Base-by-base conservation (phyloP, 768 basidiomycete genomes). In the Pleurotus giganteus region DNA sequence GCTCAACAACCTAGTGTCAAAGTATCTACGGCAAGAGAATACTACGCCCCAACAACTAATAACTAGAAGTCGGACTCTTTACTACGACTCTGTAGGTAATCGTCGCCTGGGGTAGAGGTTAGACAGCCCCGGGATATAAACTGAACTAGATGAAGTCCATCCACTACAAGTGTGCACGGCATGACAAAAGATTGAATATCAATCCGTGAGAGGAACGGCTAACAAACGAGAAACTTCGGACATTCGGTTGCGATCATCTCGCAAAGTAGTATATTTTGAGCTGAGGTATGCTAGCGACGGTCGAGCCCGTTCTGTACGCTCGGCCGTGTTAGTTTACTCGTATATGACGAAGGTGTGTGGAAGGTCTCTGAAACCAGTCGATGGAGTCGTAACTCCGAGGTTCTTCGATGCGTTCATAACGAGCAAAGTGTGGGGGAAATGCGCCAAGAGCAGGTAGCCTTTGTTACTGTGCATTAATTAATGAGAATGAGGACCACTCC, bases 1-100 rank as follows among this genome's bases (percentile, higher is more conserved):
- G 58, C 68, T 21, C 59, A 70, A 19, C 60, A 71, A n/a, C 70
- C 69, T 4, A 58, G 60, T 0, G 68, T 71, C 15, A 67, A 72
- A 34, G 19, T 34, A 32, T 37, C 55, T 11, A 46, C 66, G 4
- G 72, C 70, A n/a, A 65, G 81, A 57, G 64, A 80, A 57, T 83
- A 82, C 58, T 82, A 69, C 64, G 60, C 71, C 13, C 63, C 66
- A 46, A 61, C 26, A 17, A n/a, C n/a, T n/a, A 26, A 49, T 21
- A 28, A 7, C 47, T 49, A 26, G n/a, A 49, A 29, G 17, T 9
- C 26, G 11, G 34, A 36, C n/a, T 9, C 3, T 9, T n/a, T 36
- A 36, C n/a, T n/a, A n/a, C n/a, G n/a, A n/a, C n/a, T n/a, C n/a
- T n/a, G n/a, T 36, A 36, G n/a, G n/a, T 36, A 36, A 36, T 11